These are phyloP conservation scores for Leccinum insolens DNA, from an alignment of 1,284 basidiomycete species.

Conservation along the genomic window DNA sequence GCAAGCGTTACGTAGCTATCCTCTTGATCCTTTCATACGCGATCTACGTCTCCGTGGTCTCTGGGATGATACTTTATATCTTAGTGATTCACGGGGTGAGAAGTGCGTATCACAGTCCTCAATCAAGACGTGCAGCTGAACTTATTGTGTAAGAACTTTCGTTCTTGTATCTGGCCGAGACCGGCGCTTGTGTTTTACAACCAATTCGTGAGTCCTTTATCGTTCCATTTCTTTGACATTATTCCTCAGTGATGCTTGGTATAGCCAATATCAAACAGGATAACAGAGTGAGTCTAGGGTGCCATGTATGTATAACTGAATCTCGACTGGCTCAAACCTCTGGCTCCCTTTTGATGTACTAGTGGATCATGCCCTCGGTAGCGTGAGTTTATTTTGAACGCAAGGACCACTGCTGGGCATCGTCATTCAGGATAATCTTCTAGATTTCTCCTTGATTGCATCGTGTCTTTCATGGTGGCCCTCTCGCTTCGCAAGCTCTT, in stretches of 20 bases:
- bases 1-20: not conserved
- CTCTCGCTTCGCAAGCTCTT: not conserved
- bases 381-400: not conserved
- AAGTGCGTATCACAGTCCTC: not conserved
- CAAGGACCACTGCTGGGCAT: not conserved
- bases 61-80: not conserved
- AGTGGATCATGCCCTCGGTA: not conserved
- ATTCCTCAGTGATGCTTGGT: not conserved
- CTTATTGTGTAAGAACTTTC: not conserved
- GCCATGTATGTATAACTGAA: not conserved
- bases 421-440: not conserved
- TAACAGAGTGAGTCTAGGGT: not conserved
- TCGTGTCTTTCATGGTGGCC: not conserved
- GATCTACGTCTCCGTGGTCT: not conserved
- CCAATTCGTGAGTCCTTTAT: not conserved
- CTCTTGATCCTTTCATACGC: not conserved
- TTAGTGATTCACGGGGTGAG: fast-evolving
- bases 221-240: not conserved
- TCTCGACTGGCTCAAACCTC: not conserved
- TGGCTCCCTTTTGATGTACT: not conserved
- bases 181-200: not conserved
- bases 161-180: not conserved
- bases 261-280: not conserved
- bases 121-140: not conserved
- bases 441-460: not conserved